Conservation (phyloP, 768 basidiomycete genomes). For the Suillus paluster region DNA sequence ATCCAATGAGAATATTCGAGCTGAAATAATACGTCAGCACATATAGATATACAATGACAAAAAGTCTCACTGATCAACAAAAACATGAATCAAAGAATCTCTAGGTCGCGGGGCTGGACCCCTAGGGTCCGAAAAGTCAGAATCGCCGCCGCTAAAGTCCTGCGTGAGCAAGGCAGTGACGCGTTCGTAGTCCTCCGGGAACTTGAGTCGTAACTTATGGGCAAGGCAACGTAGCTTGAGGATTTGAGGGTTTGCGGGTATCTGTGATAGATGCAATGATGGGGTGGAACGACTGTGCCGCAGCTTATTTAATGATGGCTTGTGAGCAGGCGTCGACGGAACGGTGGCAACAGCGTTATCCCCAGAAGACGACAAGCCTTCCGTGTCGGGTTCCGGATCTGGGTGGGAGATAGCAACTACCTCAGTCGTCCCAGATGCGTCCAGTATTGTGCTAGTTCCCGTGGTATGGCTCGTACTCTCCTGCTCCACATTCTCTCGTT, state of each 20-base stretch:
- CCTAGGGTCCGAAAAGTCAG: constrained; percentile 39
- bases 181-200: constrained; percentile 53
- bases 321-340: constrained; percentile 35
- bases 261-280: constrained; percentile 42
- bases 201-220: constrained; percentile 57
- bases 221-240: constrained; percentile 58
- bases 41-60: neutral
- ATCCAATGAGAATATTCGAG: constrained; percentile 87
- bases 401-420: constrained; percentile 23
- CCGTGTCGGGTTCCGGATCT: constrained; percentile 26
- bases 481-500: constrained; percentile 10
- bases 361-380: constrained; percentile 35
- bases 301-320: constrained; percentile 29
- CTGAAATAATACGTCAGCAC: constrained; percentile 40
- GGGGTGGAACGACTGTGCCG: constrained; percentile 55
- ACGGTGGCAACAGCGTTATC: constrained; percentile 21
- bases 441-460: constrained; percentile 1
- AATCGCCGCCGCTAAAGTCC: constrained; percentile 39
- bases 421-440: constrained; percentile 16
- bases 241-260: constrained; percentile 51
- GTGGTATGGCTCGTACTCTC: constrained; percentile 1
- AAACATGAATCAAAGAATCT: constrained; percentile 44
- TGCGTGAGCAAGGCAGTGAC: constrained; percentile 37
- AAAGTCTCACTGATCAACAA: constrained; percentile 49
- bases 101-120: constrained; percentile 35